Base-by-base conservation (phyloP, 306 rosid genomes). In the Begonia loranthoides region DNA sequence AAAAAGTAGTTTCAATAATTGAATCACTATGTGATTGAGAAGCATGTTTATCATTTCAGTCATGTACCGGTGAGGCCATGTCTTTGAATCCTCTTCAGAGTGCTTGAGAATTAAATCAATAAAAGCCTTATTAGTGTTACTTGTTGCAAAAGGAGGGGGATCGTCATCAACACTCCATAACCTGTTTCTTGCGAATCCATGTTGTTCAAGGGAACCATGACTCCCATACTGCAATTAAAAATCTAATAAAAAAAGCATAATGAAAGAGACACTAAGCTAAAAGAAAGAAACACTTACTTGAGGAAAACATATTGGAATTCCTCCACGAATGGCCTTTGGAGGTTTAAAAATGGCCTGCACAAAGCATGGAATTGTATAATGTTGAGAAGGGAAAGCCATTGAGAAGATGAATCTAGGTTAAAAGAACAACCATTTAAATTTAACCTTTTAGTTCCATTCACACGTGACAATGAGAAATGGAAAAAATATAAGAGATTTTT, bases 231-330 rank as follows among this genome's bases (percentile, higher is more conserved):
- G 86, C 84, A 75, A 61, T 63, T 17, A 56, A 22, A 55, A 66
- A 66, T 56, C 47, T 10, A 62, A 72, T 46, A 14, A 68, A 49
- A 60, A 33, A 53, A 55, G 66, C 58, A 72, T 36, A 57, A 28
- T 28, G 5, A 28, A 36, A 59, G 51, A 38, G 4, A 61, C 60
- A 38, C 52, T 51, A 9, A 43, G 53, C 45, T 51, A 19, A 49
- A 47, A 21, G 14, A 49, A 55, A 51, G 61, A 59, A 73, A 56
- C 51, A 72, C 87, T 54, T 73, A 90, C 97, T 62, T 90, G 99
- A 22, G 99, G 99, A 78, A 90, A 90, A 74, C 95, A 90, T 55
- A 90, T 55, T 24, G 99, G 99, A 72, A 90, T 90, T 61, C 95
- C 99, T 64, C 99, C 99, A 39, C 94, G 95, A 64, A 90, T 90